phyloP scores from a whole-genome alignment of 192 early-diverging fungal genomes.

The Coemansia sp. region DNA sequence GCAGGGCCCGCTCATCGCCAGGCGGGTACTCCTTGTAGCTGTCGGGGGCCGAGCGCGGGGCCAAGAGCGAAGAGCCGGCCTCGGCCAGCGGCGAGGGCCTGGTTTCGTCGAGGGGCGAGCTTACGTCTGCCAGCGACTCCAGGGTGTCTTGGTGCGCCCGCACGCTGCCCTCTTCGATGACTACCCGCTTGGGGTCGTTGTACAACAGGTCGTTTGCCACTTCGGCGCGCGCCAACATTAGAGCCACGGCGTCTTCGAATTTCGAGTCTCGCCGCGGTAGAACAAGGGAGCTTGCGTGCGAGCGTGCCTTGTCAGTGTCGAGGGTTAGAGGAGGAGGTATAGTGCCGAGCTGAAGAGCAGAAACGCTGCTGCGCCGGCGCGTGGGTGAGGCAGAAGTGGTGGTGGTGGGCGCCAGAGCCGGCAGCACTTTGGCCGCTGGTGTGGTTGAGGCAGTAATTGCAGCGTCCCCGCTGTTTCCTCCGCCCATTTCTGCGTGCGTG shows the following conservation, averaged over 20 bases:
- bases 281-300: no score
- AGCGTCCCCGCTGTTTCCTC: constrained; percentile 10
- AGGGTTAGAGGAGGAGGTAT: no score
- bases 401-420: no score
- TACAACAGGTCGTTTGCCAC: constrained; percentile 38
- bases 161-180: constrained; percentile 26
- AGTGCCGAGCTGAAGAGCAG: no score
- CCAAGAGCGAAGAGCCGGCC: neutral
- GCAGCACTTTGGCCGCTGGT: no score
- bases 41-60: neutral
- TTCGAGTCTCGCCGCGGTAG: constrained; percentile 1
- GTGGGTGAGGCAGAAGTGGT: no score
- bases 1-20: constrained; percentile 44
- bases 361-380: no score
- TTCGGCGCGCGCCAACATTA: constrained; percentile 35
- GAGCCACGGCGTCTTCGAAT: constrained; percentile 1
- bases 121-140: constrained; percentile 24
- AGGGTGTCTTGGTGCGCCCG: constrained; percentile 24
- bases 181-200: constrained; percentile 40
- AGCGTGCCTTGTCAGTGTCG: neutral
- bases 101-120: constrained; percentile 5
- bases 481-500: neutral
- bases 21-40: constrained; percentile 30
- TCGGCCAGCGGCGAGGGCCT: neutral
- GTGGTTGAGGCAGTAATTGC: neutral